A percentile compares a stretch with the other conserved stretches of the same genome.
Conservation (phyloP, 1,284 basidiomycete species). For the Ustilago curta region DNA sequence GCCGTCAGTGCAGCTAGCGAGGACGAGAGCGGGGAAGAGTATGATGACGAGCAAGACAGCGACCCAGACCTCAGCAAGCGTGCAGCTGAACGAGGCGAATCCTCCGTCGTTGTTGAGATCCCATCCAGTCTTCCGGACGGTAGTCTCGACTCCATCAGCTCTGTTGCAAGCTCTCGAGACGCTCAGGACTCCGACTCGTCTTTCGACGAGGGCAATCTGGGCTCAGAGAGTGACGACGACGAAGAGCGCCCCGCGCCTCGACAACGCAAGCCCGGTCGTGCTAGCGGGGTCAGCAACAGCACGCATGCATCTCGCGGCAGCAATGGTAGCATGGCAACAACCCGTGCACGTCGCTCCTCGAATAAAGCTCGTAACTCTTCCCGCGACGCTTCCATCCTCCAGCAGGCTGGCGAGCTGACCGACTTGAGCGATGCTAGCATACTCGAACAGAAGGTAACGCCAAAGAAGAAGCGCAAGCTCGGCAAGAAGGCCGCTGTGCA, state of each 20-base stretch:
- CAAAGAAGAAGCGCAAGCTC: conserved; percentile 52
- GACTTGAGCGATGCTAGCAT: conserved; percentile 50
- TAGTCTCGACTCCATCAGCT: conserved; percentile 23
- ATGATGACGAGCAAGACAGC: conserved; percentile 13
- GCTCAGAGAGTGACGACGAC: conserved; percentile 35
- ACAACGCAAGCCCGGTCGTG: conserved; percentile 31
- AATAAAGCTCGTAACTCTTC: conserved; percentile 25
- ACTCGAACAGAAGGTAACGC: conserved; percentile 24
- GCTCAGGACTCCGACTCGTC: conserved; percentile 35
- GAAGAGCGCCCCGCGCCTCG: conserved; percentile 17
- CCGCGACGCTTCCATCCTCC: conserved; percentile 23
- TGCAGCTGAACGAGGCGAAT: conserved; percentile 7
- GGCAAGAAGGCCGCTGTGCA: conserved; percentile 54
- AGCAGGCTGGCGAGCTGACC: conserved; percentile 22
- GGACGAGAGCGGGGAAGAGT: conserved; percentile 18
- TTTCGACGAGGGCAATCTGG: conserved; percentile 14
- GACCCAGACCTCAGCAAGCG: conserved; percentile 1
- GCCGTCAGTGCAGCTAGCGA: conserved; percentile 23
- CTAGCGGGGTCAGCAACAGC: conserved; percentile 15
- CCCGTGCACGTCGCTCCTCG: conserved; percentile 35
- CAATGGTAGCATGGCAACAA: conserved; percentile 28
- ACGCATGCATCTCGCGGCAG: conserved; percentile 16
- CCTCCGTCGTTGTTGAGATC: conserved; percentile 18
- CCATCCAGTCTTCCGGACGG: conserved; percentile 16
- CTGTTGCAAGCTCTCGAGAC: conserved; percentile 10